Base-by-base conservation (phyloP, 2,329 filamentous ascomycete genomes). In the Neonectria coccinea region DNA sequence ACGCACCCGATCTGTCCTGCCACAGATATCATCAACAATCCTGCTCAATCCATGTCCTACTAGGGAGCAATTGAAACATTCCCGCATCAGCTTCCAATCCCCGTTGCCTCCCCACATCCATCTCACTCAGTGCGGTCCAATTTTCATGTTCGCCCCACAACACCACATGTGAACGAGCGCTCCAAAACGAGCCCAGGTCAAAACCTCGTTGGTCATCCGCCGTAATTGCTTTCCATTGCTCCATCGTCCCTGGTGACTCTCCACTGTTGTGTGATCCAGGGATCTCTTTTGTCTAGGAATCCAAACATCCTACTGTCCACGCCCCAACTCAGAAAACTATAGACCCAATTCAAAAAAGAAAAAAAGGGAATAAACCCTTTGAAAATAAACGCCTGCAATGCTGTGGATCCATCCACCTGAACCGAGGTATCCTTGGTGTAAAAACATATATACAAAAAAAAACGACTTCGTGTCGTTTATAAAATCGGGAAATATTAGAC, bases 341-440 rank as follows among this genome's bases (percentile, higher is more conserved):
- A 69, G 62, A 71, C 39, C 69, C 68, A 11, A 42, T 20, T 52
- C 65, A 51, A 59, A 51, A 63, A 16, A 22, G 4, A 22, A 22
- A 22, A 20, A 20, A 20, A 20, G 3, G 3, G 3, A 20, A 20
- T 2, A 20, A 20, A 20, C 41, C 53, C 47, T 25, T 66, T 48
- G 48, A 65, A 42, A 63, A 62, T 64, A 59, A 76, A 75, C 73
- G 74, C 74, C 73, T 69, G 67, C 60, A 70, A 75, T 76, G 74
- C 73, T 72, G 62, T 56, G 64, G 62, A 67, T 60, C 68, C 66
- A 63, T 68, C 62, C 70, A 60, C 66, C 59, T 64, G 66, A 59
- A 65, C 64, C 58, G 57, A 71, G 71, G 67, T 74, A 74, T 75
- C 69, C 60, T 62, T 66, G 66, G 59, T 73, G 56, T 68, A 69